A percentile compares a stretch with the other conserved stretches of the same genome.
Conservation (phyloP, 192 early-diverging fungal species). For the Coemansia sp. region DNA sequence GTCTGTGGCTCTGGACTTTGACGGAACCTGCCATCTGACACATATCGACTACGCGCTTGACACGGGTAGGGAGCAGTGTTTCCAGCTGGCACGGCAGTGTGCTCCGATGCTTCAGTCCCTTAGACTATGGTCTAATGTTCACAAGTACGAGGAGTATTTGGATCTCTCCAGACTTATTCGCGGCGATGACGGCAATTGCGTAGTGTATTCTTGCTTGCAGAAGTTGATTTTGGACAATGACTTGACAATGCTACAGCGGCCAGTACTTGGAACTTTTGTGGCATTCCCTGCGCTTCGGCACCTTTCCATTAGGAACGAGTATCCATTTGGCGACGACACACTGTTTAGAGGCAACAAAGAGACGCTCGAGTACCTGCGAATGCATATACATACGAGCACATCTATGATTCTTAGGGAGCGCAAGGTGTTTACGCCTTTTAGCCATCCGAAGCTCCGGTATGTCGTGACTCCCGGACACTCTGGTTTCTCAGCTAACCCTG, state of each 20-base stretch:
- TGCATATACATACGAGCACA: not conserved
- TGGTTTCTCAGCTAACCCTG: not conserved
- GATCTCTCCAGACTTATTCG: not conserved
- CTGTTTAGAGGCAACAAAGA: not conserved
- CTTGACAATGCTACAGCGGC: not conserved
- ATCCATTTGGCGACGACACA: not conserved
- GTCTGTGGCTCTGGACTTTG: not conserved
- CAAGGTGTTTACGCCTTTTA: not conserved
- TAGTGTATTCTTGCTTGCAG: not conserved
- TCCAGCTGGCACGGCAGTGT: not conserved
- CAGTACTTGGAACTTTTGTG: not conserved
- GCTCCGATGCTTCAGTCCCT: not conserved
- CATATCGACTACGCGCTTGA: not conserved
- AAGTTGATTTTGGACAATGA: not conserved
- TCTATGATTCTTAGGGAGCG: not conserved
- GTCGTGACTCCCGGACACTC: not conserved
- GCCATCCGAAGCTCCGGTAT: not conserved
- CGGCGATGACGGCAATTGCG: not conserved
- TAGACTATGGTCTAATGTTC: not conserved
- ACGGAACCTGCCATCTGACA: not conserved
- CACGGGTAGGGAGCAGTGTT: not conserved
- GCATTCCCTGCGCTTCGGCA: not conserved
- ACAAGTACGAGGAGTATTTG: not conserved
- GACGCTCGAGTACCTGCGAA: not conserved
- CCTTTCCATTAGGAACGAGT: not conserved